These are phyloP conservation scores for Thoreauomyces humboldtii DNA, from an alignment of 192 early-diverging fungal genomes.

Conservation along the genomic window DNA sequence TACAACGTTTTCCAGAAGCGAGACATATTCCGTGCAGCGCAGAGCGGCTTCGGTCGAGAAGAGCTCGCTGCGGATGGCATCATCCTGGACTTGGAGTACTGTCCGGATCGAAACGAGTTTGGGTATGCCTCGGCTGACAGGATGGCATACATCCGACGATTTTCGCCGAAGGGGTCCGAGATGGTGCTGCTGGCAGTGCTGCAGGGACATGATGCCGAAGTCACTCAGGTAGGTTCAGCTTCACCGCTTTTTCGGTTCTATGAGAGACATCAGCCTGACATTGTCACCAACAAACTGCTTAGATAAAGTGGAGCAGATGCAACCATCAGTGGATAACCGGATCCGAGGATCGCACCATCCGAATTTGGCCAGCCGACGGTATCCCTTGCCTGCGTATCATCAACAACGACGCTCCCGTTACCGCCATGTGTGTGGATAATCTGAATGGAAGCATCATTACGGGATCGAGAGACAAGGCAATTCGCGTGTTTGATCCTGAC, in stretches of 20 bases:
- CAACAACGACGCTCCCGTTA: constrained; percentile 59
- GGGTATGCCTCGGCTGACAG: constrained; percentile 54
- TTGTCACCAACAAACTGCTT: too few species aligned
- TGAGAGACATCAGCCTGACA: too few species aligned
- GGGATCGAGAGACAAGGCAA: constrained; percentile 52
- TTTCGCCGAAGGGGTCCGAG: constrained; percentile 51
- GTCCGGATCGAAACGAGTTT: constrained; percentile 53
- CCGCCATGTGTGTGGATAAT: constrained; percentile 51
- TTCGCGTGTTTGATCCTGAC: constrained; percentile 56
- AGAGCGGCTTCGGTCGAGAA: constrained; percentile 37
- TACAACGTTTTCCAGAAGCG: constrained; percentile 20
- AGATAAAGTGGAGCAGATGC: constrained; percentile 52
- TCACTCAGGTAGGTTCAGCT: constrained; percentile 41
- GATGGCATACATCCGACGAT: constrained; percentile 49
- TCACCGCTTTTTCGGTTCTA: too few species aligned
- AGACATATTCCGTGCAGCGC: constrained; percentile 48
- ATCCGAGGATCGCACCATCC: constrained; percentile 59
- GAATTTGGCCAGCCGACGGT: constrained; percentile 54
- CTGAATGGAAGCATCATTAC: constrained; percentile 55
- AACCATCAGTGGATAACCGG: constrained; percentile 55
- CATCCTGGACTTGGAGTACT: constrained; percentile 52
- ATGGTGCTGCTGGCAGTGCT: constrained; percentile 53
- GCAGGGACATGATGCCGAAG: constrained; percentile 63
- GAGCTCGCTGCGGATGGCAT: constrained; percentile 61
- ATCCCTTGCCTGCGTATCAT: constrained; percentile 51